phyloP scores from a whole-genome alignment of 2,329 filamentous ascomycete species.

The Fusarium domesticum region DNA sequence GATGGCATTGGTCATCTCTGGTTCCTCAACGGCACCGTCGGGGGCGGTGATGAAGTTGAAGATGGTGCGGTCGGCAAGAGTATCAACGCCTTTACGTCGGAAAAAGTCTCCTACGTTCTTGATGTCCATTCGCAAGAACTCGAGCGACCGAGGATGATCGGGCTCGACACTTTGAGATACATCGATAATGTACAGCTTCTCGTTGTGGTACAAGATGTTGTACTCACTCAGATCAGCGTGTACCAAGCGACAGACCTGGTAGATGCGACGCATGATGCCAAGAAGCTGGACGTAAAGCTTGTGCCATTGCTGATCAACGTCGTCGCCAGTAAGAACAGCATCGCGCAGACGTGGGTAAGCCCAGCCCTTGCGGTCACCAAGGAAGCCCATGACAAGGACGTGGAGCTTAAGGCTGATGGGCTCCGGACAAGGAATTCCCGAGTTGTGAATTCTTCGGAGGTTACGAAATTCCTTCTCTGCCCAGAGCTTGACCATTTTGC shows the following conservation, averaged over 20 bases:
- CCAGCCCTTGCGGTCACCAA: constrained; percentile 83
- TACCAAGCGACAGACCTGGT: constrained; percentile 86
- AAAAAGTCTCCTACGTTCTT: constrained; percentile 97
- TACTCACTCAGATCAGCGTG: constrained; percentile 98
- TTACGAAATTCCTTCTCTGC: constrained; percentile 98
- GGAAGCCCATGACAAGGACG: constrained; percentile 90
- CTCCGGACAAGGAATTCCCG: constrained; percentile 87
- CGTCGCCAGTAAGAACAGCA: constrained; percentile 67
- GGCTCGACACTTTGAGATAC: constrained; percentile 97
- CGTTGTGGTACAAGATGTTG: constrained; percentile 87
- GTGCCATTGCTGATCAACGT: constrained; percentile 70
- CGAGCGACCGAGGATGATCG: constrained; percentile 86
- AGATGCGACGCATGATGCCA: constrained; percentile 87
- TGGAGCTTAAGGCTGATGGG: constrained; percentile 88
- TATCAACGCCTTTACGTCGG: constrained; percentile 77
- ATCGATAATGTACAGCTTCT: constrained; percentile 88
- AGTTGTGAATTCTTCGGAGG: constrained; percentile 75
- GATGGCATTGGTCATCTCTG: constrained; percentile 58
- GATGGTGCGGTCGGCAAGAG: constrained; percentile 71
- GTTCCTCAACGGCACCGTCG: constrained; percentile 58
- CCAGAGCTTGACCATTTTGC: constrained; percentile 98
- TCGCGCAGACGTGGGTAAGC: constrained; percentile 88
- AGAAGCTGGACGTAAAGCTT: constrained; percentile 79
- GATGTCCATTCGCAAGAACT: constrained; percentile 97
- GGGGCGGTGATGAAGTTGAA: constrained; percentile 77